A percentile compares a stretch with the other conserved stretches of the same genome.
Evolutionary conservation across 768 basidiomycete genomes (phyloP).

Genomic region (Tulasnella sp.): DNA sequence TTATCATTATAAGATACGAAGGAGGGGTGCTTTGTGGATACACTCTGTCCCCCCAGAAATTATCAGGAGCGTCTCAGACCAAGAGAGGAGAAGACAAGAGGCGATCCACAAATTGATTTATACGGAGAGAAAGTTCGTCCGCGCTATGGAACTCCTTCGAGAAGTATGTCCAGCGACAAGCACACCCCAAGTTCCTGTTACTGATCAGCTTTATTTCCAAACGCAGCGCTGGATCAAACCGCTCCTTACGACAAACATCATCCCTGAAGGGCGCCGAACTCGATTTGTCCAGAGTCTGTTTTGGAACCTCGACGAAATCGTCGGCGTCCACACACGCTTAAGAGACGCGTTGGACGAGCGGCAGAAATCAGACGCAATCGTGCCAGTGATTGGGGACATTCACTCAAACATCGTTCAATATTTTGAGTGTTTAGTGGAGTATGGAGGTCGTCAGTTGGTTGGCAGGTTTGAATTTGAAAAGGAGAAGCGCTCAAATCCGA

Average conservation of each 20-base stretch:
- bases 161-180: conserved; percentile 56
- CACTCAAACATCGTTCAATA: conserved; percentile 79
- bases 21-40: conserved; percentile 87
- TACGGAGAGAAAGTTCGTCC: conserved; percentile 95
- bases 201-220: not conserved
- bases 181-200: conserved; percentile 7
- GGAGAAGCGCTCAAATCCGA: conserved; percentile 89
- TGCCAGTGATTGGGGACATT: conserved; percentile 88
- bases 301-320: conserved; percentile 95
- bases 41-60: conserved; percentile 95
- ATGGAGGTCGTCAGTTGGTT: conserved; percentile 94
- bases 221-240: conserved; percentile 69
- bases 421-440: conserved; percentile 90
- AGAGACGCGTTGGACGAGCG: conserved; percentile 91
- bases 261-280: conserved; percentile 67
- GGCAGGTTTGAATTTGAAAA: conserved; percentile 99
- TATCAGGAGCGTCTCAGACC: conserved; percentile 84
- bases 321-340: conserved; percentile 84
- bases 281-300: conserved; percentile 93
- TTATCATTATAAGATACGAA: conserved; percentile 37
- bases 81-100: conserved; percentile 94
- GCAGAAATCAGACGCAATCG: conserved; percentile 91
- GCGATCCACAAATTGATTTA: conserved; percentile 94
- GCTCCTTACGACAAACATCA: conserved; percentile 68
- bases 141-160: conserved; percentile 95